phyloP scores from a whole-genome alignment of 257 asterid genomes.

The Linaria vulgaris region DNA sequence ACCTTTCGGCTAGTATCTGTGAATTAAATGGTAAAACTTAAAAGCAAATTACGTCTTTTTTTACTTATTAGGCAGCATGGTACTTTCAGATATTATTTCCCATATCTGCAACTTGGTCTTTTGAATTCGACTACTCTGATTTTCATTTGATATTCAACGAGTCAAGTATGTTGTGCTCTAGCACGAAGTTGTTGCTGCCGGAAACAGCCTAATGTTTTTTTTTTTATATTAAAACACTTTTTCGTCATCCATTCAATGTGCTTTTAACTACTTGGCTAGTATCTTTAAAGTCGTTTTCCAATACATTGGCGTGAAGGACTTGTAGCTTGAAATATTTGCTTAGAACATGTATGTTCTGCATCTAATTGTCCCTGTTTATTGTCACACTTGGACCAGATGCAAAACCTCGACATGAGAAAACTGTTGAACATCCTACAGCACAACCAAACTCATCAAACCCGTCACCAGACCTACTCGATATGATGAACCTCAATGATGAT shows the following conservation, averaged over 20 bases:
- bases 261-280: neutral
- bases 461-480: conserved; percentile 70
- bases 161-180: neutral
- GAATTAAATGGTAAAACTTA: neutral
- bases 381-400: conserved; percentile 46
- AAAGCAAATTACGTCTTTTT: too few species aligned
- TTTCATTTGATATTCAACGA: conserved; percentile 5
- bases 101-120: neutral
- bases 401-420: conserved; percentile 57
- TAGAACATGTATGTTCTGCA: neutral
- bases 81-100: neutral
- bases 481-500: conserved; percentile 64
- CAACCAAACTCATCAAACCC: conserved; percentile 49
- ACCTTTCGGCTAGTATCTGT: neutral
- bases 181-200: neutral
- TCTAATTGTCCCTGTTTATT: conserved; percentile 4
- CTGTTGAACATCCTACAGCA: conserved; percentile 42
- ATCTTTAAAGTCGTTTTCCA: neutral
- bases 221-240: neutral
- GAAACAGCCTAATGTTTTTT: neutral
- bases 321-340: neutral
- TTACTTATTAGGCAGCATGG: too few species aligned
- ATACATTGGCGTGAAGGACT: neutral
- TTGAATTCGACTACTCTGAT: neutral
- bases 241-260: conserved; percentile 2